These are phyloP conservation scores for Calonectria leucothoes DNA, from an alignment of 2,329 filamentous ascomycete genomes.

Conservation along the genomic window DNA sequence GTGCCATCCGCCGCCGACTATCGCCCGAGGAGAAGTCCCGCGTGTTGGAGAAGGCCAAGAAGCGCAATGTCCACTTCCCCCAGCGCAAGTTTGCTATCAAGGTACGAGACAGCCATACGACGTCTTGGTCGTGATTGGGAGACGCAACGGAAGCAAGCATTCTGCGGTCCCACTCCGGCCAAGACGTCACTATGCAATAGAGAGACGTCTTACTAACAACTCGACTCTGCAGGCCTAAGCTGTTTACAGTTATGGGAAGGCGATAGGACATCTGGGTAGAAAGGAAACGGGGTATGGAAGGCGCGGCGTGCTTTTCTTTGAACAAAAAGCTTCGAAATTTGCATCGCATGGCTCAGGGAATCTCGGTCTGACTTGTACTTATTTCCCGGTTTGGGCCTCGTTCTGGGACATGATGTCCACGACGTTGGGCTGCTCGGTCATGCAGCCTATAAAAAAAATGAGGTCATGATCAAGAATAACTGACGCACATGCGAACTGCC, in stretches of 20 bases:
- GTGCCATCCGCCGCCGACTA: slow-evolving; percentile 95
- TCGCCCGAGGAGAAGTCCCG: slow-evolving; percentile 89
- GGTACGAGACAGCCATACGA: slow-evolving; percentile 66
- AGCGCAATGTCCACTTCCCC: slow-evolving; percentile 95
- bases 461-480: slow-evolving; percentile 51
- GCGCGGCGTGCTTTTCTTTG: slow-evolving; percentile 53
- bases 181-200: neutral
- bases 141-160: neutral
- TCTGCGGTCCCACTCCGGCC: neutral
- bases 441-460: slow-evolving; percentile 49
- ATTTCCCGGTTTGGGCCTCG: slow-evolving; percentile 51
- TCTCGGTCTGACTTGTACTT: slow-evolving; percentile 53
- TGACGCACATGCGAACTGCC: slow-evolving; percentile 10
- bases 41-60: slow-evolving; percentile 94
- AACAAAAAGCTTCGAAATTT: slow-evolving; percentile 49
- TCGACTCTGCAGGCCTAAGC: slow-evolving; percentile 42
- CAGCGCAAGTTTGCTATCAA: slow-evolving; percentile 99
- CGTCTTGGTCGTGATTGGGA: neutral
- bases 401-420: slow-evolving; percentile 49
- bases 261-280: slow-evolving; percentile 48
- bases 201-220: slow-evolving; percentile 27
- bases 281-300: slow-evolving; percentile 49
- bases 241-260: slow-evolving; percentile 41
- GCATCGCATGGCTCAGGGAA: slow-evolving; percentile 54
- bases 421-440: slow-evolving; percentile 45